A percentile compares a stretch with the other conserved stretches of the same genome.
phyloP scores from a whole-genome alignment of 768 basidiomycete genomes.

The Suillus subalutaceus region DNA sequence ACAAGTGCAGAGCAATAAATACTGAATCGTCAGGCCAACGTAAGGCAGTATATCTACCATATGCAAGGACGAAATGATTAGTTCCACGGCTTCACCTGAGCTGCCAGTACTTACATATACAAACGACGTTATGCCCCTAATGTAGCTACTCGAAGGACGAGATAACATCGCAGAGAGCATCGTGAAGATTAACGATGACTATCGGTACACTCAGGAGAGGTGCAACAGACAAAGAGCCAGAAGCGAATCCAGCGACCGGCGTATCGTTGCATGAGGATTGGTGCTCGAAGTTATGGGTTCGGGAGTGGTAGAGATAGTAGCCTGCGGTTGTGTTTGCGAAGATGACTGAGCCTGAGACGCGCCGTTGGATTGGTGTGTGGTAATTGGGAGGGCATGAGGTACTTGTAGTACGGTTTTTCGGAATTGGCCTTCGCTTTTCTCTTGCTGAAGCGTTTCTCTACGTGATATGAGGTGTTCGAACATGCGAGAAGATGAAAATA shows the following conservation, averaged over 20 bases:
- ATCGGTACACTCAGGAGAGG: background rate
- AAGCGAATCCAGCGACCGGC: background rate
- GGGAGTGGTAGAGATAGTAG: background rate
- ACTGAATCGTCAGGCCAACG: background rate
- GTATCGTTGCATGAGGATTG: background rate
- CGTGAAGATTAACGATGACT: background rate
- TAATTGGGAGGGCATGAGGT: background rate
- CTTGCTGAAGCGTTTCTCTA: background rate
- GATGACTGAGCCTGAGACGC: background rate
- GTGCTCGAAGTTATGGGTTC: background rate
- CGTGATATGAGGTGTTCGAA: background rate
- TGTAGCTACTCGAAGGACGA: background rate
- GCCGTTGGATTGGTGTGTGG: background rate
- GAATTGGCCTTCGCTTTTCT: background rate
- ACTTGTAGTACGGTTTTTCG: background rate
- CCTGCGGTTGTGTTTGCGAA: background rate
- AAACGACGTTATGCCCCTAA: background rate
- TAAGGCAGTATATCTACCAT: background rate
- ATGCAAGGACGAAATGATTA: background rate
- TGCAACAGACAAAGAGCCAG: background rate
- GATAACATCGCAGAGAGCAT: background rate
- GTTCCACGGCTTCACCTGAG: background rate
- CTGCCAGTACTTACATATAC: background rate
- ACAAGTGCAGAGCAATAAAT: background rate
- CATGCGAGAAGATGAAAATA: background rate